A percentile compares a stretch with the other conserved stretches of the same genome.
These are phyloP conservation scores for Tetrahymena borealis DNA, from an alignment of 73 alveolate genomes.

Conservation along the genomic window DNA sequence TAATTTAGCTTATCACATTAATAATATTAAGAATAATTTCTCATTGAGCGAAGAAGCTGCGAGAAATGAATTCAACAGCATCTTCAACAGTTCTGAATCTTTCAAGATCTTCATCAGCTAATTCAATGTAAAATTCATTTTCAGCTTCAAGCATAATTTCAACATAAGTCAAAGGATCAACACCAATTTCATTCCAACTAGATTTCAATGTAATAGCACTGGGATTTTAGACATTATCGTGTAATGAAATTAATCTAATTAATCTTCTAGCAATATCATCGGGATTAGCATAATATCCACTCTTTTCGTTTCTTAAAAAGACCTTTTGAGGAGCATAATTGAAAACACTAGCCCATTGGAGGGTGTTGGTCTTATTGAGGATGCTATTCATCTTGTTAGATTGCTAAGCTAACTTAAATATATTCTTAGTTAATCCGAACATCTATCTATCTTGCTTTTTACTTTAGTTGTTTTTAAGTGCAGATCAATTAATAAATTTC, in stretches of 20 bases:
- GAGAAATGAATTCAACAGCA: slow-evolving; percentile 54
- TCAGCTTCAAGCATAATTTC: slow-evolving; percentile 63
- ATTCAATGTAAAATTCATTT: slow-evolving; percentile 59
- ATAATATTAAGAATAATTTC: no score
- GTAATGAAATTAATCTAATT: slow-evolving; percentile 55
- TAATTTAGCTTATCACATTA: no score
- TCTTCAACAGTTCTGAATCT: slow-evolving; percentile 62
- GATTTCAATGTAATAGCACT: slow-evolving; percentile 52
- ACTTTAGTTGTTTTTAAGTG: neutral
- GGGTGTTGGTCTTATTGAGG: neutral
- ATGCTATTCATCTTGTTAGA: neutral
- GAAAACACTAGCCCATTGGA: neutral
- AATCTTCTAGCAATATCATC: slow-evolving; percentile 59
- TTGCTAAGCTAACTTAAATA: neutral
- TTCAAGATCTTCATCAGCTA: slow-evolving; percentile 68
- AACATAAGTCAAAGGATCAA: slow-evolving; percentile 50
- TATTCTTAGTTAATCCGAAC: neutral
- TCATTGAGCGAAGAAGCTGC: slow-evolving; percentile 37
- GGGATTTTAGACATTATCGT: slow-evolving; percentile 67
- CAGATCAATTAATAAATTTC: neutral
- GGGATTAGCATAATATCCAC: slow-evolving; percentile 67
- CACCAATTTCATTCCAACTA: slow-evolving; percentile 56
- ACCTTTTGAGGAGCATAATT: slow-evolving; percentile 2
- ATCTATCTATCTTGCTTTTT: slow-evolving; percentile 1
- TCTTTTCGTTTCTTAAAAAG: slow-evolving; percentile 47